Evolutionary conservation across 2,329 filamentous ascomycete species (phyloP), one percentile per base, ranked within the genome.

Genomic region (Mycocentrospora acerina): DNA sequence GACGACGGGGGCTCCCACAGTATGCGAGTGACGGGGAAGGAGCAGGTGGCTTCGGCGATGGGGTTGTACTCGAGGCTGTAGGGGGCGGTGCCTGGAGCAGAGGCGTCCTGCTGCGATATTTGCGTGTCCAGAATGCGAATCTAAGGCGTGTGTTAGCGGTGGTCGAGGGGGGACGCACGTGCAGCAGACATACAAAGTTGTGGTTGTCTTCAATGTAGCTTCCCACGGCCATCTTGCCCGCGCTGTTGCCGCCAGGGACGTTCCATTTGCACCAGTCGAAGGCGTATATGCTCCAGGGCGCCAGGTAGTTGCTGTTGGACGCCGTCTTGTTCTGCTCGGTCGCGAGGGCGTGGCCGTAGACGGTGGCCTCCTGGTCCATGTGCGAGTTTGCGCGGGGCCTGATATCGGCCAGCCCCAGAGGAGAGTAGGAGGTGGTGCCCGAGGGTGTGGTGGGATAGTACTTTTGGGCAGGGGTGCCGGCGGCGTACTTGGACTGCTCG

Each of bases 191-290:
- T 74, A 95, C 90, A 75, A 94, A 98, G 66, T 98, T 98, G 72
- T 98, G 93, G 5, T 90, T 91, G 69, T 98, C 93, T 71, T 98
- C 93, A 35, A 97, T 73, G 66, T 97, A 97, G 72, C 93, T 98
- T 43, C 91, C 93, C 26, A 98, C 78, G 10, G 93, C 93, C 55
- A 98, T 80, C 70, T 97, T 97, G 26, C 93, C 93, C 3, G 88
- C 89, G 46, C 88, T 84, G 52, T 83, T 69, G 24, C 66, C 66
- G 24, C 73, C 73, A 27, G 89, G 82, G 2, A 91, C 83, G 12
- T 87, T 82, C 91, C 93, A 98, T 70, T 98, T 98, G 74, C 93
- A 98, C 93, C 93, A 98, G 71, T 98, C 93, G 59, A 95, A 91
- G 10, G 93, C 91, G 67, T 97, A 98, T 38, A 95, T 84, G 11